Conservation (phyloP, 805 yeast species). For the Lipomyces chichibuensis region DNA sequence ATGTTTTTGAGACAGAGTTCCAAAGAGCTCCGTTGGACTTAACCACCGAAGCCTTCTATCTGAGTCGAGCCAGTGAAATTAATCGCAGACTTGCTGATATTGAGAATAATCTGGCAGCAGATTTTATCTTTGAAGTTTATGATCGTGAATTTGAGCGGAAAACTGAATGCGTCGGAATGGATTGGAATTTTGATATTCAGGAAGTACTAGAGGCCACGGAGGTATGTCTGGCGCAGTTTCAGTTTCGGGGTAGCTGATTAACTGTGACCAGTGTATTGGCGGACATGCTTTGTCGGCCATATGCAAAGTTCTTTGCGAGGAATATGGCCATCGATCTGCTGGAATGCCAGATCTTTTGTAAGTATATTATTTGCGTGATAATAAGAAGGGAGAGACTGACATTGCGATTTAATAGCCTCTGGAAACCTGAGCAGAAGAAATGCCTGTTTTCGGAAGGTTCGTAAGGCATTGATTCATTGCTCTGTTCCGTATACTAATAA, state of each 20-base stretch:
- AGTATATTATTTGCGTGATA: neutral
- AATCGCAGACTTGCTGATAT: slow-evolving; percentile 36
- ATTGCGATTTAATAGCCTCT: slow-evolving; percentile 36
- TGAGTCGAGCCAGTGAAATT: slow-evolving; percentile 35
- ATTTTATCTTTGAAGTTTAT: slow-evolving; percentile 17
- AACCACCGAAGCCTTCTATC: slow-evolving; percentile 37
- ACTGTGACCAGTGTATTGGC: slow-evolving; percentile 33
- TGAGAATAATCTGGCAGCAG: slow-evolving; percentile 17
- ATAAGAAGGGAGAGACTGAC: neutral
- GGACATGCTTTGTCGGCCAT: slow-evolving; percentile 31
- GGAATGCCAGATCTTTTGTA: slow-evolving; percentile 47
- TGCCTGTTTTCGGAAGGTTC: slow-evolving; percentile 32
- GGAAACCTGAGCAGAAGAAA: slow-evolving; percentile 35
- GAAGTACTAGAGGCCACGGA: slow-evolving; percentile 36
- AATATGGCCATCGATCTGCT: slow-evolving; percentile 38
- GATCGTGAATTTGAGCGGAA: slow-evolving; percentile 28
- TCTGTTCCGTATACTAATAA: slow-evolving; percentile 20
- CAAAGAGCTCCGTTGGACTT: slow-evolving; percentile 44
- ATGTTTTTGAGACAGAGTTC: slow-evolving; percentile 42
- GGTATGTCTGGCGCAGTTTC: slow-evolving; percentile 16
- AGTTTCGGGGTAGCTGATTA: neutral
- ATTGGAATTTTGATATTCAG: slow-evolving; percentile 40
- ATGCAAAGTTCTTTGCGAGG: slow-evolving; percentile 36
- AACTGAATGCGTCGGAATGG: slow-evolving; percentile 41
- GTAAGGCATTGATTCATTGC: neutral